Conservation (phyloP, 2,329 filamentous ascomycete genomes). For the Alternaria angustiovoidea region DNA sequence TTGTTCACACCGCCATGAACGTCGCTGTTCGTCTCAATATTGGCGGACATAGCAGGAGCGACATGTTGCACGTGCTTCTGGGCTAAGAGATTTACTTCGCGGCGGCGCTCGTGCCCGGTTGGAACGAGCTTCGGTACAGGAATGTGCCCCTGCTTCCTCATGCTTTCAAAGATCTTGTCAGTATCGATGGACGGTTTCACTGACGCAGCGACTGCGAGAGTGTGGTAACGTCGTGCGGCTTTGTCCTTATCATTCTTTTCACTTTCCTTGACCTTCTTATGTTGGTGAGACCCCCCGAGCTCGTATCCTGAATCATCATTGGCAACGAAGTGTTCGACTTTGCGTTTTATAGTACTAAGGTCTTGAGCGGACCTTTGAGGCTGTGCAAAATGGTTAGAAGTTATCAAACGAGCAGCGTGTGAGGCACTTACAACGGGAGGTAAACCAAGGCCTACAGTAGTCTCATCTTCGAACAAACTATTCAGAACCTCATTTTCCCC, state of each 20-base stretch:
- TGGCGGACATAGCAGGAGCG: background rate
- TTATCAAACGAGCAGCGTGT: fast-evolving
- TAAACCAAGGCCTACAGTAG: background rate
- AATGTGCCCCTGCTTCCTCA: background rate
- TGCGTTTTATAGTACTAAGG: background rate
- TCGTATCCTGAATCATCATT: background rate
- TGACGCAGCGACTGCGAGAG: background rate
- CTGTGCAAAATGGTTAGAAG: background rate
- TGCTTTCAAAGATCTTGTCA: background rate
- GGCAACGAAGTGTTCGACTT: background rate
- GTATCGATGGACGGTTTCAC: background rate
- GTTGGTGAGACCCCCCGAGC: background rate
- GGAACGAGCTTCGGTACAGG: background rate
- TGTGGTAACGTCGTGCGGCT: background rate
- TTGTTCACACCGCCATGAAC: background rate
- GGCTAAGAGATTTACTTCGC: background rate
- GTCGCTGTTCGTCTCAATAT: background rate
- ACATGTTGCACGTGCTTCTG: background rate
- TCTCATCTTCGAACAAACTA: background rate
- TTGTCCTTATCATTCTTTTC: fast-evolving
- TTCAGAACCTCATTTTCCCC: background rate
- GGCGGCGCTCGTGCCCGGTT: background rate
- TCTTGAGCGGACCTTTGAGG: background rate
- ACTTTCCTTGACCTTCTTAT: background rate
- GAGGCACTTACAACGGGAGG: background rate